These are phyloP conservation scores for Aureobasidium pullulans DNA, from an alignment of 2,329 filamentous ascomycete species.

Conservation along the genomic window DNA sequence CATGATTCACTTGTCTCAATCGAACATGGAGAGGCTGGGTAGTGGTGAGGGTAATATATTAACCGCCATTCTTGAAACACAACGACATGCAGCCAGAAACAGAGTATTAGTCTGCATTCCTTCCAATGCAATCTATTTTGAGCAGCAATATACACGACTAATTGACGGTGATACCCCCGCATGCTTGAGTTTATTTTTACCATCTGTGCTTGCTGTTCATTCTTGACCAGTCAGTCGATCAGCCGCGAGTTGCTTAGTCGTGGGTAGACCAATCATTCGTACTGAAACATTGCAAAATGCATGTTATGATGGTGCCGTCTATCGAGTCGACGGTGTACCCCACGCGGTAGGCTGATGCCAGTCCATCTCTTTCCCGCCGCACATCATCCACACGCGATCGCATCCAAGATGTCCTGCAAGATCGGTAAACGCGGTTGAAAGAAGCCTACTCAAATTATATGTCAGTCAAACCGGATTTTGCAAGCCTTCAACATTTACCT, in stretches of 20 bases:
- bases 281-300: background rate
- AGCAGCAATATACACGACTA: slow-evolving; percentile 8
- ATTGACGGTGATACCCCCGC: background rate
- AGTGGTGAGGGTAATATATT: slow-evolving; percentile 8
- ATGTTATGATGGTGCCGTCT: background rate
- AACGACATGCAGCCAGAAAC: background rate
- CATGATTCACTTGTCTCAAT: slow-evolving; percentile 3
- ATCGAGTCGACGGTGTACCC: background rate
- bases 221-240: slow-evolving; percentile 1
- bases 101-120: slow-evolving; percentile 3
- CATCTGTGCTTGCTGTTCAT: background rate
- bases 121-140: slow-evolving; percentile 13
- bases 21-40: background rate
- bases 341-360: background rate
- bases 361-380: background rate
- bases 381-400: background rate
- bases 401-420: background rate
- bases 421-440: background rate
- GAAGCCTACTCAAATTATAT: background rate
- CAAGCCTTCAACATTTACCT: background rate
- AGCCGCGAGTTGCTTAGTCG: slow-evolving; percentile 6
- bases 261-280: background rate
- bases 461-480: background rate
- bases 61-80: slow-evolving; percentile 13
- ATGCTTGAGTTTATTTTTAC: slow-evolving; percentile 13